Evolutionary conservation across 1,139 yeast species (phyloP), one percentile per base, ranked within the genome.

Genomic region (Lodderomyces elongisporus): DNA sequence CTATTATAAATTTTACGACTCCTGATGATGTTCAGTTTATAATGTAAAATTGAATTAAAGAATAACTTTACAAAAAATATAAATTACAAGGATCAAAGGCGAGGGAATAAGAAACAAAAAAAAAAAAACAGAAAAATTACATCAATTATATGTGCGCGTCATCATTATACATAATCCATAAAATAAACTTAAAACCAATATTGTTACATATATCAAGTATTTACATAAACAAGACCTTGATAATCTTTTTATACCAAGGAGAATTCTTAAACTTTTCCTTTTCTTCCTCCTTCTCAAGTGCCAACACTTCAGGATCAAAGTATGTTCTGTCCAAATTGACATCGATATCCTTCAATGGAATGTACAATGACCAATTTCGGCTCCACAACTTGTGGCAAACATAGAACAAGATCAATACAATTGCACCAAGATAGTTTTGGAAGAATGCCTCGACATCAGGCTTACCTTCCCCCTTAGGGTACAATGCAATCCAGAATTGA

Each of bases 401-500:
- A n/a, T 24, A 24, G 44, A 60, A 62, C 26, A 51, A 30, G 22
- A 64, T 36, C 37, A 62, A 51, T 23, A 64, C 66, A 29, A 58
- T 48, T 9, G 62, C 62, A 31, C 63, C 66, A 34, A 62, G 51
- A 46, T 64, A 64, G 33, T 48, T 48, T 40, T 62, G 66, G 57
- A 64, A 64, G 43, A 63, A 64, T 41, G 46, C 49, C 35, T 46
- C 41, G 15, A 54, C 67, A 40, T 52, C 47, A 12, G 66, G 57
- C 27, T 46, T 51, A 7, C 47, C 44, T 2, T 54, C 54, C 5
- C 60, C 60, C 25, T 52, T 46, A n/a, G 70, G 70, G 51, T 42
- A 64, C 36, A 63, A 55, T 2, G 69, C 66, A 40, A 63, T 60
- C 66, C 66, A 63, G 49, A 64, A 63, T 45, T 62, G 69, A 12